Evolutionary conservation across 2,329 filamentous ascomycete species (phyloP).

Genomic region (Ciborinia camelliae): DNA sequence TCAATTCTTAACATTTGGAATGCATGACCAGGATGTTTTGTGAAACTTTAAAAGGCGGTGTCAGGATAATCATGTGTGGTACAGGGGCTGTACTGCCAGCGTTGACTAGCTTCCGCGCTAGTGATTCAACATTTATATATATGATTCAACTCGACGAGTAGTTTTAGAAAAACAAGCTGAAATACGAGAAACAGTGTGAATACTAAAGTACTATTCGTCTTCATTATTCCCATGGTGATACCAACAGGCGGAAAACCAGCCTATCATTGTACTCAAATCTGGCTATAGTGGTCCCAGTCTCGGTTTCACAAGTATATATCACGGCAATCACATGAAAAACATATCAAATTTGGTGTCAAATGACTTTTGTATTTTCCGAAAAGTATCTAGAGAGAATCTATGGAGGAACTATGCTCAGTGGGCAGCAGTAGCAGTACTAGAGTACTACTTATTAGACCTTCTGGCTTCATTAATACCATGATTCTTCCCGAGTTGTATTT

Average conservation of each 20-base stretch:
- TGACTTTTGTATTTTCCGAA: background rate
- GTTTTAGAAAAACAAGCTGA: too few species aligned
- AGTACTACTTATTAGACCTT: background rate
- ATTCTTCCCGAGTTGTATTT: constrained; percentile 2
- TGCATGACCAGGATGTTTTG: too few species aligned
- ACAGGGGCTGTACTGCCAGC: too few species aligned
- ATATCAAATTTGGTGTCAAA: background rate
- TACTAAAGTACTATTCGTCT: too few species aligned
- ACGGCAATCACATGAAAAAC: background rate
- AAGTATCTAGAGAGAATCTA: background rate
- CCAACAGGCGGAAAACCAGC: background rate
- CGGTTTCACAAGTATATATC: background rate
- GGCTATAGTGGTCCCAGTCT: background rate
- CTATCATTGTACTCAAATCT: background rate
- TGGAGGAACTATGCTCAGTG: background rate
- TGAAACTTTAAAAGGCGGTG: background rate
- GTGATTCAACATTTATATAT: too few species aligned
- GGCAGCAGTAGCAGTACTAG: background rate
- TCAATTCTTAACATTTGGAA: background rate
- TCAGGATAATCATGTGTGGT: too few species aligned
- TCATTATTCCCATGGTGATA: too few species aligned
- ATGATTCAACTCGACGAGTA: too few species aligned
- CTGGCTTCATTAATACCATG: constrained; percentile 2
- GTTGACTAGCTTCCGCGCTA: too few species aligned
- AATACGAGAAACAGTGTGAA: too few species aligned